Evolutionary conservation across 129 eudicot genomes (phyloP), one percentile per base, ranked within the genome.

Genomic region (Flaveria bidentis): DNA sequence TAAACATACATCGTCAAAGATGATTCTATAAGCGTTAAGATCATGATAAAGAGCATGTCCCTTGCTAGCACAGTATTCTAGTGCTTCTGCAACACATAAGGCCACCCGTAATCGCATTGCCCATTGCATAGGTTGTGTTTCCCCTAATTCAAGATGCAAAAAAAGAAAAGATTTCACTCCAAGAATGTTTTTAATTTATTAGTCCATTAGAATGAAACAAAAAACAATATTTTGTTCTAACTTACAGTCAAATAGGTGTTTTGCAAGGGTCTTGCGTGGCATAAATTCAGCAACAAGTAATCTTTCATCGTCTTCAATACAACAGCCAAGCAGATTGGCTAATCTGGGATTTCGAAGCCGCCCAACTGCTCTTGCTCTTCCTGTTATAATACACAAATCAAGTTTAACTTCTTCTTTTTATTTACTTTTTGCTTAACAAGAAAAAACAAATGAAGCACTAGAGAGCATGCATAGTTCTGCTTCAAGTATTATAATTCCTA

Each of bases 101-200:
- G 97, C 96, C 73, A 92, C 97, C 90, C 97, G 84, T 84, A 92
- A 81, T 44, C 97, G 86, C 97, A 92, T 92, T 22, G 96, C 90
- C 97, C 97, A 92, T 85, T 89, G 86, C 97, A 92, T 85, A 18
- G 97, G 97, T 51, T 92, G 97, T 49, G 91, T 52, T 73, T 92
- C 97, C 96, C 97, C 97, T 92, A 52, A 55, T 20, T 57, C 78
- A 82, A 61, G 50, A 81, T 58, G 65, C 73, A 80, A 84, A n/a
- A 65, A 42, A 75, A 73, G 55, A 47, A 17, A 73, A 68, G 69
- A 65, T 18, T 49, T 12, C 18, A 45, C 39, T 20, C 30, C 2
- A 41, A 61, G 15, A 69, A n/a, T 67, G 23, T 16, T 22, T 2
- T 18, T 50, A 10, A 10, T 30, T 20, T 10, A 49, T n/a, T n/a